Evolutionary conservation across 1,284 basidiomycete species (phyloP).

Genomic region (Sporisorium iseilematis-ciliati): DNA sequence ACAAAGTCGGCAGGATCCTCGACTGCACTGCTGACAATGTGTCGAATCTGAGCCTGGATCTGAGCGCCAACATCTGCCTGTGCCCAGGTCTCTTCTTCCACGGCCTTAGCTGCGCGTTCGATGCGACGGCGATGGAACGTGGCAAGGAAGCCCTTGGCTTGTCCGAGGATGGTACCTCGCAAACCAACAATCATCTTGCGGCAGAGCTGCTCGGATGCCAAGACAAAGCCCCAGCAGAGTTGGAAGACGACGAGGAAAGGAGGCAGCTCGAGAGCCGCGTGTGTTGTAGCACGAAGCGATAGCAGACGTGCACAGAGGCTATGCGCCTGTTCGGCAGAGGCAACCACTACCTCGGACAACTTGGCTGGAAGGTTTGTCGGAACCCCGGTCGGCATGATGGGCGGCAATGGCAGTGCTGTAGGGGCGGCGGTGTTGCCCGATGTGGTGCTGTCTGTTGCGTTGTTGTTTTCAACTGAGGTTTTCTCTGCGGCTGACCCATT

Average conservation of each 20-base stretch:
- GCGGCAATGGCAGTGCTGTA: conserved; percentile 15
- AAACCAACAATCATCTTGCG: conserved; percentile 91
- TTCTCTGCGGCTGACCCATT: background rate
- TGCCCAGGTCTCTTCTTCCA: conserved; percentile 91
- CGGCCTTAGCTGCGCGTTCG: conserved; percentile 84
- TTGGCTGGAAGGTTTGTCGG: conserved; percentile 72
- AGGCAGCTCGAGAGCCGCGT: conserved; percentile 78
- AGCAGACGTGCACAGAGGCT: conserved; percentile 83
- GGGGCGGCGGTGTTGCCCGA: background rate
- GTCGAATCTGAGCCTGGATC: conserved; percentile 79
- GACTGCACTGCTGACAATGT: conserved; percentile 84
- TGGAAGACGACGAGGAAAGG: conserved; percentile 87
- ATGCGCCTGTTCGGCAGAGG: conserved; percentile 86
- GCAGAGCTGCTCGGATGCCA: conserved; percentile 85
- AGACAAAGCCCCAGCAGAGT: conserved; percentile 88
- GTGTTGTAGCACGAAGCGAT: conserved; percentile 76
- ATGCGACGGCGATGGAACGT: conserved; percentile 86
- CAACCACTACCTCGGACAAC: conserved; percentile 79
- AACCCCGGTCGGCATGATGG: conserved; percentile 52
- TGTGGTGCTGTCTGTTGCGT: background rate
- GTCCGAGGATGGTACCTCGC: conserved; percentile 71
- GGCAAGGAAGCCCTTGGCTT: conserved; percentile 89
- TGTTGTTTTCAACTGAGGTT: background rate
- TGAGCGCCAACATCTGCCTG: conserved; percentile 79
- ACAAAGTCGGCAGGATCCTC: conserved; percentile 78